These are phyloP conservation scores for Trichosporon ovoides DNA, from an alignment of 1,284 basidiomycete genomes.

Conservation along the genomic window DNA sequence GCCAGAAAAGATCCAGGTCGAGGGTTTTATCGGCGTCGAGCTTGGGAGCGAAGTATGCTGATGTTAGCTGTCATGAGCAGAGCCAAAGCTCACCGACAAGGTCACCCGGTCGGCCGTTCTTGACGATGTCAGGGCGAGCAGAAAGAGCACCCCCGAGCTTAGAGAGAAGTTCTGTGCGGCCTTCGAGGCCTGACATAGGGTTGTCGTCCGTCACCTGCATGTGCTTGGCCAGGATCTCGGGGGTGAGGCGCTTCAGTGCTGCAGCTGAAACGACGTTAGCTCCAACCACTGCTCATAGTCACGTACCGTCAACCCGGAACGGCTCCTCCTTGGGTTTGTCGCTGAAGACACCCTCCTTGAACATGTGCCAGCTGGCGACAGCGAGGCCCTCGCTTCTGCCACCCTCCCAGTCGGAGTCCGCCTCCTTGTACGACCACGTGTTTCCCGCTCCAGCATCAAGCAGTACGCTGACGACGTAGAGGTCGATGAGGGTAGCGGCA, in stretches of 20 bases:
- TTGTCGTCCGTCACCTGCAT: conserved; percentile 76
- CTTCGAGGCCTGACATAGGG: conserved; percentile 85
- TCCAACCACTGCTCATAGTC: too few species aligned
- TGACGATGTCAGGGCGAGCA: conserved; percentile 60
- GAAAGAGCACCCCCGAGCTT: conserved; percentile 67
- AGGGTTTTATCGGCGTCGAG: conserved; percentile 37
- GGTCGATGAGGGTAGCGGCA: conserved; percentile 71
- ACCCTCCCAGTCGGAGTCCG: conserved; percentile 54
- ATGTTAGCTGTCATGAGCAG: background rate
- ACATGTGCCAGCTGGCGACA: conserved; percentile 88
- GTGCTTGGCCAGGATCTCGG: conserved; percentile 59
- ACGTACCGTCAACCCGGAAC: conserved; percentile 69
- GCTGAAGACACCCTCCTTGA: conserved; percentile 73
- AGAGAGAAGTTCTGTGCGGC: conserved; percentile 69
- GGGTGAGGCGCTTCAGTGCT: conserved; percentile 63
- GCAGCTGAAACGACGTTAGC: too few species aligned
- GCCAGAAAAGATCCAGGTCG: conserved; percentile 70
- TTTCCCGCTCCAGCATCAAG: conserved; percentile 90
- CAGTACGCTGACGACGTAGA: conserved; percentile 87
- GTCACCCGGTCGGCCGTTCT: conserved; percentile 68
- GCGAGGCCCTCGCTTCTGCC: conserved; percentile 83
- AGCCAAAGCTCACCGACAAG: conserved; percentile 59
- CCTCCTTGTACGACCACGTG: conserved; percentile 71
- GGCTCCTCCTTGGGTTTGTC: conserved; percentile 57
- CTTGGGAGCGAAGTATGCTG: conserved; percentile 27